phyloP scores from a whole-genome alignment of 1,284 basidiomycete genomes.

The Blastosporella zonata region DNA sequence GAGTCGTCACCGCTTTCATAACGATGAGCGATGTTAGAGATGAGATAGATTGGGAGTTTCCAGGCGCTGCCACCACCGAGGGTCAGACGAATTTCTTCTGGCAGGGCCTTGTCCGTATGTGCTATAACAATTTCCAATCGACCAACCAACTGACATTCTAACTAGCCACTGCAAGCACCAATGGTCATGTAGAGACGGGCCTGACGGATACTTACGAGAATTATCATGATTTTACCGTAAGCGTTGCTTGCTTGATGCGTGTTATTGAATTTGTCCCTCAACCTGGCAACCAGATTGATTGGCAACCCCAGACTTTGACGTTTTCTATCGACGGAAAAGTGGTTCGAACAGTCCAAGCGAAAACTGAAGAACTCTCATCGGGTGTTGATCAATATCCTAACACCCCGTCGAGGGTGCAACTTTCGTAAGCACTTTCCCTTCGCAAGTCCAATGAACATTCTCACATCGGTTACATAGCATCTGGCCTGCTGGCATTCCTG shows the following conservation, averaged over 20 bases:
- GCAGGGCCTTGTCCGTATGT: slow-evolving; percentile 72
- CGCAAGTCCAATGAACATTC: neutral
- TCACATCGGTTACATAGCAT: slow-evolving; percentile 38
- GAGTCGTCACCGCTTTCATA: slow-evolving; percentile 82
- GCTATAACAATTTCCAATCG: neutral
- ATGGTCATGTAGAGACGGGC: slow-evolving; percentile 45
- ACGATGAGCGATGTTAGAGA: slow-evolving; percentile 84
- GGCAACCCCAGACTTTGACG: slow-evolving; percentile 65
- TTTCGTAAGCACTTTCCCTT: slow-evolving; percentile 46
- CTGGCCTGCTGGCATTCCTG: slow-evolving; percentile 74
- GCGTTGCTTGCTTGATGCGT: slow-evolving; percentile 22
- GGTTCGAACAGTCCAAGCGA: slow-evolving; percentile 64
- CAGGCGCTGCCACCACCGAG: slow-evolving; percentile 54
- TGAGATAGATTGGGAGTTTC: slow-evolving; percentile 87
- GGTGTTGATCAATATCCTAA: slow-evolving; percentile 63
- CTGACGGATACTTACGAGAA: slow-evolving; percentile 61
- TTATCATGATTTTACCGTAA: slow-evolving; percentile 76
- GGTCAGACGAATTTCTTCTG: slow-evolving; percentile 81
- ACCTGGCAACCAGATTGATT: slow-evolving; percentile 56
- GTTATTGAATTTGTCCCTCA: neutral
- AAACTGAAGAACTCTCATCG: slow-evolving; percentile 47
- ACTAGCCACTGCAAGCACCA: slow-evolving; percentile 36
- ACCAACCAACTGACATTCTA: neutral
- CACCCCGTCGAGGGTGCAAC: slow-evolving; percentile 75
- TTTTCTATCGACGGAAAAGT: slow-evolving; percentile 70